phyloP scores from a whole-genome alignment of 768 basidiomycete species.

The Amanita pseudoporphyria region DNA sequence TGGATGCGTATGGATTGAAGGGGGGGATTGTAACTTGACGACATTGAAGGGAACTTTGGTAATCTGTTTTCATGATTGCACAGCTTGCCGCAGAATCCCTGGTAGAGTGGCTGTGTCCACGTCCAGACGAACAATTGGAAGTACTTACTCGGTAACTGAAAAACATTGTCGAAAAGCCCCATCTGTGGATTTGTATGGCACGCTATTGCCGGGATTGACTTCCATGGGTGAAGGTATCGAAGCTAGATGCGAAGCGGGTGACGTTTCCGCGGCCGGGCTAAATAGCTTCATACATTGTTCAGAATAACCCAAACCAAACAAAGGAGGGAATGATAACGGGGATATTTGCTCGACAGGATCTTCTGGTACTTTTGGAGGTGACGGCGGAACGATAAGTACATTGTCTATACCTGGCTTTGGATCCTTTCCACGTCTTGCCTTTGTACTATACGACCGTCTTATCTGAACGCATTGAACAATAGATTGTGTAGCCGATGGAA shows the following conservation, averaged over 20 bases:
- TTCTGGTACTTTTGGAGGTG: background rate
- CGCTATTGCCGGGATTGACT: too few species aligned
- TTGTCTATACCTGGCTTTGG: background rate
- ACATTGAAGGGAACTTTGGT: background rate
- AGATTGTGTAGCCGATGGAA: background rate
- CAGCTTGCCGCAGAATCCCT: background rate
- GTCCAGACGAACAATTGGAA: background rate
- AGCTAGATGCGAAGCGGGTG: background rate
- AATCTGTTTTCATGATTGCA: background rate
- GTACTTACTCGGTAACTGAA: background rate
- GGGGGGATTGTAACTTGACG: background rate
- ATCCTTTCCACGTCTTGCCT: background rate
- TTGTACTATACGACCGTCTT: constrained; percentile 1
- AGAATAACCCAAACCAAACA: background rate
- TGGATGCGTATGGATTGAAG: background rate
- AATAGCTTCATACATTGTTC: background rate
- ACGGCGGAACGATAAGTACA: background rate
- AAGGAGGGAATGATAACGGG: background rate
- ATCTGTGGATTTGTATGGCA: background rate
- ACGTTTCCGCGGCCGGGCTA: background rate
- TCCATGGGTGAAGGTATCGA: background rate
- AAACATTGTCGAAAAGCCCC: background rate
- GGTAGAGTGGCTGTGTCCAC: background rate
- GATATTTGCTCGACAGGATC: background rate
- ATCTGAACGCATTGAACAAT: background rate